phyloP scores from a whole-genome alignment of 306 rosid genomes.

The Rubus idaeus region DNA sequence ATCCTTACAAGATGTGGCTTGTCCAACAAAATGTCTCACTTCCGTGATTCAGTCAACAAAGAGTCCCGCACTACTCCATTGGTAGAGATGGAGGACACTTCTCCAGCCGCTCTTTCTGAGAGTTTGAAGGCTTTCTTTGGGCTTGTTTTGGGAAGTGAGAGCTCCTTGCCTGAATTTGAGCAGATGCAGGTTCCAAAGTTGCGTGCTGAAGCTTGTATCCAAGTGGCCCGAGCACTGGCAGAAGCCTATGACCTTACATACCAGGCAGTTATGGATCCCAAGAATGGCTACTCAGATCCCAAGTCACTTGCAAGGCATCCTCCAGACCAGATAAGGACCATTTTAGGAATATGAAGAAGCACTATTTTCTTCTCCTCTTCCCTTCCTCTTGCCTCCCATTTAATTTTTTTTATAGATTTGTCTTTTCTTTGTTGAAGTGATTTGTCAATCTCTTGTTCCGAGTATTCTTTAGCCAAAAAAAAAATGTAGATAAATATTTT shows the following conservation, averaged over 20 bases:
- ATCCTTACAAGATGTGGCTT: conserved; percentile 69
- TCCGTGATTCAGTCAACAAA: conserved; percentile 39
- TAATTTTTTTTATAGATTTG: not conserved
- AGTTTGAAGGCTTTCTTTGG: conserved; percentile 81
- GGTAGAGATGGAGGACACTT: conserved; percentile 73
- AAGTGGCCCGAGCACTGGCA: conserved; percentile 77
- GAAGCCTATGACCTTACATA: conserved; percentile 79
- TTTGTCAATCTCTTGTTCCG: not conserved
- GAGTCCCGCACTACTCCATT: conserved; percentile 52
- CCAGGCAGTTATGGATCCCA: conserved; percentile 79
- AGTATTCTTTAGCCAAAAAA: conserved; percentile 1
- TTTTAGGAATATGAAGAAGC: conserved; percentile 69
- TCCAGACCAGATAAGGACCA: conserved; percentile 96
- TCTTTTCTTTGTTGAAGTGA: not conserved
- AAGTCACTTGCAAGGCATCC: conserved; percentile 96
- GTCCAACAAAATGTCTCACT: conserved; percentile 68
- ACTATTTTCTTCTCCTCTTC: conserved; percentile 10
- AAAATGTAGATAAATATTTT: conserved; percentile 1
- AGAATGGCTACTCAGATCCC: conserved; percentile 81
- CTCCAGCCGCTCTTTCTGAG: conserved; percentile 66
- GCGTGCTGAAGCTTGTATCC: conserved; percentile 83
- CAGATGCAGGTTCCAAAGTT: conserved; percentile 88
- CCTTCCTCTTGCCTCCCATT: conserved; percentile 11
- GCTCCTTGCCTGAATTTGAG: conserved; percentile 89
- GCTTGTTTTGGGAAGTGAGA: conserved; percentile 81